Evolutionary conservation across 768 basidiomycete species (phyloP).

Genomic region (Russula dissimulans): DNA sequence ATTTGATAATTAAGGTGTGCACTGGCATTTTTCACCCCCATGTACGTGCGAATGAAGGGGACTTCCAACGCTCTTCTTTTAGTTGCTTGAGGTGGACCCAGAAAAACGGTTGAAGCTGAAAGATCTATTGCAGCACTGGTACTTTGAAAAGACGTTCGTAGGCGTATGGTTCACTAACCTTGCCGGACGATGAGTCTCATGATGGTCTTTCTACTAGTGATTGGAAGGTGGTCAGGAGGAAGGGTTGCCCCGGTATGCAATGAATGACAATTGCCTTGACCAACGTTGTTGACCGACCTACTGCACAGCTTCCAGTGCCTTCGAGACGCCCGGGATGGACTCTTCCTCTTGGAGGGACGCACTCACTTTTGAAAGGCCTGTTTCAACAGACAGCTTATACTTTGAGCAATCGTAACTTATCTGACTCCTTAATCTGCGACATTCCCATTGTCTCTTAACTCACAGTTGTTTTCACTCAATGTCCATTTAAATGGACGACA

Average conservation of each 20-base stretch:
- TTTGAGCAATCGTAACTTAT: not conserved
- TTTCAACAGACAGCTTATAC: not conserved
- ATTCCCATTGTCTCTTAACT: too few relatives aligned
- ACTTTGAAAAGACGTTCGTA: not conserved
- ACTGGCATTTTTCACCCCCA: not conserved
- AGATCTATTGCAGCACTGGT: not conserved
- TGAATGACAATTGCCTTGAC: not conserved
- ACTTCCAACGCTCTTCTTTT: not conserved
- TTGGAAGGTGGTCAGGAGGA: not conserved
- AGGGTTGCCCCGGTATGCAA: not conserved
- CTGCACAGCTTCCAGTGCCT: not conserved
- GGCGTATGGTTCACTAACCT: not conserved
- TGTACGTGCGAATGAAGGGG: not conserved
- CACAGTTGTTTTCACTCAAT: too few relatives aligned
- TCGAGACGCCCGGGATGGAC: not conserved
- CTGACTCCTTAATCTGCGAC: not conserved
- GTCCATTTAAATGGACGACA: too few relatives aligned
- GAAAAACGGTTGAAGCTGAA: not conserved
- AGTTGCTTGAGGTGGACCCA: slow-evolving; percentile 8
- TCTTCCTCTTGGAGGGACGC: slow-evolving; percentile 4
- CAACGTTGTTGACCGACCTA: not conserved
- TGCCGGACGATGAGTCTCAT: not conserved
- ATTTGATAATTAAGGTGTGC: slow-evolving; percentile 4
- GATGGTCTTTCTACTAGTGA: not conserved
- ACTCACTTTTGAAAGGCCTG: not conserved